phyloP scores from a whole-genome alignment of 1,284 basidiomycete species.

The Wolfiporia cocos region DNA sequence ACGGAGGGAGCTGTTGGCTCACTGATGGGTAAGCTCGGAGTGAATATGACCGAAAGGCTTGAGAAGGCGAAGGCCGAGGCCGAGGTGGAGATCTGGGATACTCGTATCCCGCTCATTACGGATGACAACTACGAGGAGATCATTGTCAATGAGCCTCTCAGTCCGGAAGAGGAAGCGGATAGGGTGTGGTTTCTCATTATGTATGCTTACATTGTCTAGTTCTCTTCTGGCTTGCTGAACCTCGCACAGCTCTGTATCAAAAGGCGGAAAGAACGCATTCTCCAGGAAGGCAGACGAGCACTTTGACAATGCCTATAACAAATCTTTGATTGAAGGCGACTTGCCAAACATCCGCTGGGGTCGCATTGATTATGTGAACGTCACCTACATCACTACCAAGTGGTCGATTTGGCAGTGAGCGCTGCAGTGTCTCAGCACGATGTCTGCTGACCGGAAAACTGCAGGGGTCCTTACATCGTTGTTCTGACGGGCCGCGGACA shows the following conservation, averaged over 20 bases:
- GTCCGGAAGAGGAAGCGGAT: constrained; percentile 52
- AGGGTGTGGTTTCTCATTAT: constrained; percentile 69
- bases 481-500: constrained; percentile 62
- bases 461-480: constrained; percentile 65
- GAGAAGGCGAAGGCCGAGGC: constrained; percentile 31
- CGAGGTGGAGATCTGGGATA: constrained; percentile 51
- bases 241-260: constrained; percentile 50
- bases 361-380: constrained; percentile 76
- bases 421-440: neutral
- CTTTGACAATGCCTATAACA: constrained; percentile 67
- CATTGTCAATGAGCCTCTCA: constrained; percentile 58
- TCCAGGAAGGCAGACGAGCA: constrained; percentile 63
- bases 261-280: constrained; percentile 50
- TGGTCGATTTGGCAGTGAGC: constrained; percentile 76
- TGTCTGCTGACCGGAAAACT: neutral
- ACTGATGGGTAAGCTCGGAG: constrained; percentile 48
- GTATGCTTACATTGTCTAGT: constrained; percentile 33
- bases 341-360: constrained; percentile 69
- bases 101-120: constrained; percentile 64
- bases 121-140: constrained; percentile 68
- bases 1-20: constrained; percentile 43
- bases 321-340: constrained; percentile 52
- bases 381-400: constrained; percentile 73
- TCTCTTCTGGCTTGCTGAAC: neutral
- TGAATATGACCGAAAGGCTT: constrained; percentile 62